A percentile compares a stretch with the other conserved stretches of the same genome.
Evolutionary conservation across 768 basidiomycete genomes (phyloP).

Genomic region (Termitomyces sp.): DNA sequence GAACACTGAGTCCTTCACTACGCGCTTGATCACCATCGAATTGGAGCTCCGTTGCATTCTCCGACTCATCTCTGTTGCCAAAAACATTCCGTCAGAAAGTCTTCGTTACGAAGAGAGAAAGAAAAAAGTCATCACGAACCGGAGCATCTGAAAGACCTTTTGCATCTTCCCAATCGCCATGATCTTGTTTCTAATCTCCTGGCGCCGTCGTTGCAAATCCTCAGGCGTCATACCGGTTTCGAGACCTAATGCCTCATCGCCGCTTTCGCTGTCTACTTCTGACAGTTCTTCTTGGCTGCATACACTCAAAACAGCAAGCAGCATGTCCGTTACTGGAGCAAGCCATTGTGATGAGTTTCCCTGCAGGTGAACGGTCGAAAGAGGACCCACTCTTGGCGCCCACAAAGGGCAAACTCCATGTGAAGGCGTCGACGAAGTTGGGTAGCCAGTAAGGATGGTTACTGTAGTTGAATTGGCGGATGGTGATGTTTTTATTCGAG

Average conservation of each 20-base stretch:
- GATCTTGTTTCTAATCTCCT: constrained; percentile 92
- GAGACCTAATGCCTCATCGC: constrained; percentile 23
- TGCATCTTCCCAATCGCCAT: constrained; percentile 91
- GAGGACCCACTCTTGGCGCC: constrained; percentile 81
- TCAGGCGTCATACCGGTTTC: constrained; percentile 26
- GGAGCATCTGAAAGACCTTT: constrained; percentile 80
- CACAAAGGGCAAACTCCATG: constrained; percentile 96
- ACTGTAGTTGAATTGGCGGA: constrained; percentile 76
- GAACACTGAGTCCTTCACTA: constrained; percentile 55
- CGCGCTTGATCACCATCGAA: constrained; percentile 24
- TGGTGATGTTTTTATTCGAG: constrained; percentile 94
- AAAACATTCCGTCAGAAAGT: neutral
- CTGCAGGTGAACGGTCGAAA: neutral
- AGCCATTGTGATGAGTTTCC: neutral
- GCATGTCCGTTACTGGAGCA: constrained; percentile 87
- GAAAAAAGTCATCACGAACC: constrained; percentile 42
- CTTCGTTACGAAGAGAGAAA: neutral
- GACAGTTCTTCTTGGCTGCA: constrained; percentile 92
- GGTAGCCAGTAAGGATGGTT: constrained; percentile 95
- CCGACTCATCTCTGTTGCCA: constrained; percentile 62
- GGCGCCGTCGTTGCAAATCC: constrained; percentile 49
- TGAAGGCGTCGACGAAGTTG: constrained; percentile 97
- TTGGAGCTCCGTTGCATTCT: constrained; percentile 68
- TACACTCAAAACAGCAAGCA: constrained; percentile 89
- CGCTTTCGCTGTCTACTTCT: constrained; percentile 42